phyloP scores from a whole-genome alignment of 805 yeast genomes.

The Candida schatavii region DNA sequence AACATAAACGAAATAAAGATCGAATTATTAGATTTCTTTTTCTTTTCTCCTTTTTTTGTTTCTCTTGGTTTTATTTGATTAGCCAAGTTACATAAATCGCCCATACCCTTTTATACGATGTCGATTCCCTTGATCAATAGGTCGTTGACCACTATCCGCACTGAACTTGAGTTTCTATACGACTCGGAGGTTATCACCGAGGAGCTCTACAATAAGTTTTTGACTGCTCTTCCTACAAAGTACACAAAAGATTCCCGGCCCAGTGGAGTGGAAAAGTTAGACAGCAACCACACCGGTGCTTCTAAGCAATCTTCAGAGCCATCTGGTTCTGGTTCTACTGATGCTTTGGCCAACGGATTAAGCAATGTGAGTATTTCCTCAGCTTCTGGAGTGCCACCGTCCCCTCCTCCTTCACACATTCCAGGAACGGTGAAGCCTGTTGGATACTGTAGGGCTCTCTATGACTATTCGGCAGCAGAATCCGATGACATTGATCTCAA shows the following conservation, averaged over 20 bases:
- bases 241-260: conserved; percentile 52
- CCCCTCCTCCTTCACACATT: conserved; percentile 17
- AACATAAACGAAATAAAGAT: too few species aligned
- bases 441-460: conserved; percentile 60
- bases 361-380: conserved; percentile 9
- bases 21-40: too few species aligned
- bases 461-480: conserved; percentile 72
- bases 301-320: not conserved
- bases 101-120: too few species aligned
- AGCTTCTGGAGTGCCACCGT: conserved; percentile 18
- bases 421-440: conserved; percentile 17
- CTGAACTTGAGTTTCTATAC: conserved; percentile 75
- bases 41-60: too few species aligned
- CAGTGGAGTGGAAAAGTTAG: conserved; percentile 38
- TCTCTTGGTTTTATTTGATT: too few species aligned
- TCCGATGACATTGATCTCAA: conserved; percentile 65
- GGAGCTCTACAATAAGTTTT: conserved; percentile 50
- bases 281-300: conserved; percentile 5
- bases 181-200: conserved; percentile 73
- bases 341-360: conserved; percentile 7
- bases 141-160: conserved; percentile 68
- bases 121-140: conserved; percentile 67
- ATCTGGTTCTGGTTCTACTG: too few species aligned
- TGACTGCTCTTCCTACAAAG: conserved; percentile 52
- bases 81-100: too few species aligned